Base-by-base conservation (phyloP, 345 rosid genomes). In the Gossypium herbaceum region DNA sequence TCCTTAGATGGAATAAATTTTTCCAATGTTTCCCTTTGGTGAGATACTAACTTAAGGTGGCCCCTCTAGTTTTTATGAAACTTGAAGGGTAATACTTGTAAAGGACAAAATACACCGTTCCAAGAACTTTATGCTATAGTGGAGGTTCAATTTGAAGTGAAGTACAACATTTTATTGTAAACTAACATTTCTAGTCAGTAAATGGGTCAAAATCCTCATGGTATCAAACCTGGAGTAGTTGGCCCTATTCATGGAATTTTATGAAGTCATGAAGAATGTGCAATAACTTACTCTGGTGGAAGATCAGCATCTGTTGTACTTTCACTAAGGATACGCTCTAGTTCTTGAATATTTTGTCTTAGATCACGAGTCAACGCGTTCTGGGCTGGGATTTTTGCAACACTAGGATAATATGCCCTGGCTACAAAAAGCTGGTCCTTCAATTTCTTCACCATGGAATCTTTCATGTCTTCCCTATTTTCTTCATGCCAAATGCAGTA, bases 401-500 rank as follows among this genome's bases (percentile, higher is more conserved):
- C 86, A 72, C 84, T 95, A 52, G 99, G 98, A 81, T 81, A 95
- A 85, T 95, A 95, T 80, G 99, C 91, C 80, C 99, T 87, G 73
- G 97, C 97, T 66, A 88, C 93, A 79, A 95, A 95, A 74, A 95
- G 97, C 76, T 77, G 88, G 78, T 93, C 99, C 41, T 60, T 60
- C 19, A 60, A 60, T 60, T 60, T 60, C 10, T 60, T 60, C 64
- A 60, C 64, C 7, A 83, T 84, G 57, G 79, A 75, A 83, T 95
- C 99, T 82, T 87, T 93, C 89, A 95, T 82, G 10, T 86, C 86
- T 87, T 91, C 88, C 84, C 82, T 91, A 83, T 93, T 91, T 81
- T 93, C 87, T 76, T 81, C 87, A 75, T 85, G 89, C 99, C 98
- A 95, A 73, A 85, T 87, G 87, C 99, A 95, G 85, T 95, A 95